These are phyloP conservation scores for Cladophialophora yegresii DNA, from an alignment of 2,329 filamentous ascomycete species.

Conservation along the genomic window DNA sequence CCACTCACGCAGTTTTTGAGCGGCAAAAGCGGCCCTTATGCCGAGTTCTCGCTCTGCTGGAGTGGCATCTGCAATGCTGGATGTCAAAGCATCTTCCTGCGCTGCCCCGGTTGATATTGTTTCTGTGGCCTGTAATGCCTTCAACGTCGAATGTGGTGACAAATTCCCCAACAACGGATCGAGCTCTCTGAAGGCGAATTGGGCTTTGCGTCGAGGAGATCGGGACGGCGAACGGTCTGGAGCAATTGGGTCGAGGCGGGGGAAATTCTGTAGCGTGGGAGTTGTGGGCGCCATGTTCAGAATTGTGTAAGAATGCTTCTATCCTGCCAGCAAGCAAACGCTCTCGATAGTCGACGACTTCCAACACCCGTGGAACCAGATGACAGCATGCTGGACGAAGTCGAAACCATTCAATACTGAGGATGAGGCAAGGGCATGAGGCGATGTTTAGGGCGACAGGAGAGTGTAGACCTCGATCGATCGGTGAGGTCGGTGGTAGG, in stretches of 20 bases:
- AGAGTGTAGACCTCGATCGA: neutral
- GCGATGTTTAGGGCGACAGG: neutral
- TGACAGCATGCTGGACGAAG: slow-evolving; percentile 24
- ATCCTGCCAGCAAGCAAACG: slow-evolving; percentile 17
- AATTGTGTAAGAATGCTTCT: slow-evolving; percentile 1
- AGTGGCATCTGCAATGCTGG: slow-evolving; percentile 59
- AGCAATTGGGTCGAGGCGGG: slow-evolving; percentile 33
- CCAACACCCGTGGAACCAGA: slow-evolving; percentile 15
- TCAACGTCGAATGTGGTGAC: slow-evolving; percentile 57
- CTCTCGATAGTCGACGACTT: slow-evolving; percentile 16
- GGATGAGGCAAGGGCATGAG: slow-evolving; percentile 4
- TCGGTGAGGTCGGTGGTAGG: neutral
- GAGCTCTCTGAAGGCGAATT: slow-evolving; percentile 44
- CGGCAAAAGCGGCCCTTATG: slow-evolving; percentile 60
- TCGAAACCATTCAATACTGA: neutral
- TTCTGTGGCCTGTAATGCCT: slow-evolving; percentile 51
- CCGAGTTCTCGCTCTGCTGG: slow-evolving; percentile 60
- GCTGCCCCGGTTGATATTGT: slow-evolving; percentile 45
- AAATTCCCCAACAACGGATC: slow-evolving; percentile 56
- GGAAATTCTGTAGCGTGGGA: slow-evolving; percentile 33
- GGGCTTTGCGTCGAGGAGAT: slow-evolving; percentile 44
- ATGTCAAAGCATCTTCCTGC: slow-evolving; percentile 46
- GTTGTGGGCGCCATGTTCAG: slow-evolving; percentile 31
- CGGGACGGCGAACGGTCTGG: slow-evolving; percentile 44
- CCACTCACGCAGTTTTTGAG: slow-evolving; percentile 61